A percentile compares a stretch with the other conserved stretches of the same genome.
phyloP scores from a whole-genome alignment of 192 early-diverging fungal species.

The Bifiguratus adelaidae region DNA sequence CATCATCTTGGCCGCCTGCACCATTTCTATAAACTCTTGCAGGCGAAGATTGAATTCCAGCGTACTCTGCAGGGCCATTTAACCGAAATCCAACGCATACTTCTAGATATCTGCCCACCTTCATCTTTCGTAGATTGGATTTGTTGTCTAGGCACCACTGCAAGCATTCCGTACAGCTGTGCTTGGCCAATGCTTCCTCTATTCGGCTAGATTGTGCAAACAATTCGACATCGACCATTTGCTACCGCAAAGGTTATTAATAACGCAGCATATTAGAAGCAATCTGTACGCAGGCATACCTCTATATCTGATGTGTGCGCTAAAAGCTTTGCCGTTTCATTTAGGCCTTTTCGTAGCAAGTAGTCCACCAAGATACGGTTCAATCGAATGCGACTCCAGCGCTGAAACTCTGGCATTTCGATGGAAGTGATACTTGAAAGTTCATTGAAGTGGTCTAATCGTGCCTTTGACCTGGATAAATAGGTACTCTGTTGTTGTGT shows the following conservation, averaged over 20 bases:
- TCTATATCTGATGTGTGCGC: conserved; percentile 49
- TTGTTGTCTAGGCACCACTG: conserved; percentile 94
- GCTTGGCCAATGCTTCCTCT: conserved; percentile 62
- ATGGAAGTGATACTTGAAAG: conserved; percentile 50
- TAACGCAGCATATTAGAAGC: not conserved
- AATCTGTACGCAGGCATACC: conserved; percentile 23
- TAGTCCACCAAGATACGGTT: conserved; percentile 92
- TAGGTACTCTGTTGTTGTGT: conserved; percentile 67
- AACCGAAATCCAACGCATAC: not conserved
- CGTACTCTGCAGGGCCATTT: conserved; percentile 52
- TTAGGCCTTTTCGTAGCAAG: conserved; percentile 81
- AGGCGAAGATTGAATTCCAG: conserved; percentile 93
- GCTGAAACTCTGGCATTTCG: conserved; percentile 60
- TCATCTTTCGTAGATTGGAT: conserved; percentile 77
- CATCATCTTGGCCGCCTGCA: conserved; percentile 39
- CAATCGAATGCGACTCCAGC: conserved; percentile 81
- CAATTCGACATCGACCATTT: conserved; percentile 83
- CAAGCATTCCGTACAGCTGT: conserved; percentile 81
- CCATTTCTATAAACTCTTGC: conserved; percentile 93
- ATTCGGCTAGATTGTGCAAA: conserved; percentile 77
- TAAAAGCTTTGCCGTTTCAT: conserved; percentile 61
- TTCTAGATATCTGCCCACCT: conserved; percentile 32
- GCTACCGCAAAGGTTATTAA: conserved; percentile 21
- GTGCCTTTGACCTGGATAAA: conserved; percentile 53
- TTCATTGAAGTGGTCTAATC: conserved; percentile 71